These are phyloP conservation scores for Scenedesmus sp. DNA, from an alignment of 163 green algal genomes.

Conservation along the genomic window DNA sequence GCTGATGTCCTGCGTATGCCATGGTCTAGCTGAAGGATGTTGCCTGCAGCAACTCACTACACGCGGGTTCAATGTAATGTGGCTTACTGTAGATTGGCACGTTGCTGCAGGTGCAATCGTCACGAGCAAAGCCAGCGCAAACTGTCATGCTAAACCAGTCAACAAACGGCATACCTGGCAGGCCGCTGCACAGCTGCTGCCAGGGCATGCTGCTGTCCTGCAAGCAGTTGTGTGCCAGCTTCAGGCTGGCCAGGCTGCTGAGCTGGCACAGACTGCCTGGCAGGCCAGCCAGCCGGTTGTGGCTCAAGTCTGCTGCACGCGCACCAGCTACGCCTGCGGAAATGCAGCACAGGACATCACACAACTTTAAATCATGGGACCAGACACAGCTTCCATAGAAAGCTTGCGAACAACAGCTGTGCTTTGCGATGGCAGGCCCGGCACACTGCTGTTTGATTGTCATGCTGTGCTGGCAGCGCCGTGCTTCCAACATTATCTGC, in stretches of 20 bases:
- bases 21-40: no score
- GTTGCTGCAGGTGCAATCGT: no score
- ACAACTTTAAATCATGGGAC: neutral
- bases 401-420: neutral
- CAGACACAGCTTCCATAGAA: neutral
- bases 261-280: conserved; percentile 53
- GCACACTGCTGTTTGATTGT: neutral
- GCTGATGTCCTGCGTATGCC: no score
- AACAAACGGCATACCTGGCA: neutral
- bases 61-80: no score
- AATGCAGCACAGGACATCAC: neutral
- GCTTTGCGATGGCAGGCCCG: neutral
- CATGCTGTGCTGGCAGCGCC: neutral
- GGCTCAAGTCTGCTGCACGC: conserved; percentile 54
- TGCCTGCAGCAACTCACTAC: no score
- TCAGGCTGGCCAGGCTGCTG: conserved; percentile 51
- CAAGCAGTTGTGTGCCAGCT: conserved; percentile 48
- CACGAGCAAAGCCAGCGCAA: no score
- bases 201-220: conserved; percentile 45
- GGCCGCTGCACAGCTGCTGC: conserved; percentile 24
- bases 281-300: conserved; percentile 64
- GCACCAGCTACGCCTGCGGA: neutral
- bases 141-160: neutral
- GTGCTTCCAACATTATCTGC: neutral
- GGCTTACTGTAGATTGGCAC: no score